Evolutionary conservation across 768 basidiomycete genomes (phyloP), one percentile per base, ranked within the genome.

Genomic region (Naematelia encephala): DNA sequence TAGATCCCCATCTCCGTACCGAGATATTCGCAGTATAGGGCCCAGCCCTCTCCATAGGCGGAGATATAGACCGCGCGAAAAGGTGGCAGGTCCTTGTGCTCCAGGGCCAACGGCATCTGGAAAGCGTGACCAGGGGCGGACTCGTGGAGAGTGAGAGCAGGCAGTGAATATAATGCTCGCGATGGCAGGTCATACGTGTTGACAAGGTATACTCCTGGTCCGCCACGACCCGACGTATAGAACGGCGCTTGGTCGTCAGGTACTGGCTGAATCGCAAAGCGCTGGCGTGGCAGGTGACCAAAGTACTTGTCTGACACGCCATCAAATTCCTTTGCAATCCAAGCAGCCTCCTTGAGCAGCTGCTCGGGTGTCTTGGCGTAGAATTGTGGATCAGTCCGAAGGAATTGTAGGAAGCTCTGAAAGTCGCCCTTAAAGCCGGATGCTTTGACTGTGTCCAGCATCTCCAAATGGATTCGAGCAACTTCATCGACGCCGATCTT

Each of bases 341-440:
- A 60, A 8, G 59, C 59, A n/a, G 59, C 59, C 19, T 60, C 50
- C 22, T 60, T 42, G 44, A 60, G 59, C 8, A 60, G 53, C 26
- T 60, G 44, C n/a, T 55, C 59, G 26, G 59, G 53, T 5, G 53
- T 60, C 23, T 60, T 60, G 59, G 59, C 59, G 53, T 60, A 60
- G 53, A 60, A 60, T 54, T 55, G 59, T 19, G 54, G 28, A 51
- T 60, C 59, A 19, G 52, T 60, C 2, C 59, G 59, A 14, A 60
- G 59, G 22, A 60, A 60, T n/a, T 54, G 11, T 8, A 60, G 46
- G 27, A 60, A 60, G 23, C n/a, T 30, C 19, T 60, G 26, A 30
- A 60, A 60, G 19, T 48, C 30, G 12, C 59, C 59, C 25, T 60
- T 48, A 46, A 43, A 60, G 23, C 53, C 53, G 21, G 59, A 54